Evolutionary conservation across 495 filamentous ascomycete genomes (phyloP).

Genomic region (Xylaria scruposa): DNA sequence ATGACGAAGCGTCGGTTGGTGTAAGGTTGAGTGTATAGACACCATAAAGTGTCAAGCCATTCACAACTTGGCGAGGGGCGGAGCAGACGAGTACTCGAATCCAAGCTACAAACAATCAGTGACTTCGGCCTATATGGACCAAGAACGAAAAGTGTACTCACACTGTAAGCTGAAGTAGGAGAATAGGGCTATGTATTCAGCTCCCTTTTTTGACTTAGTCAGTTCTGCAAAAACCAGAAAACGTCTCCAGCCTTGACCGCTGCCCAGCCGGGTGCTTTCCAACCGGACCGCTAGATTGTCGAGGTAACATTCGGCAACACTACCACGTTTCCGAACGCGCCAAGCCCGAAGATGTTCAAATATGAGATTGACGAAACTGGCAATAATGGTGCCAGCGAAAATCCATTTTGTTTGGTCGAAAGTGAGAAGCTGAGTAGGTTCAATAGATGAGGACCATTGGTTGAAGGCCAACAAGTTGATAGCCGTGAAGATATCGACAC

Average conservation of each 20-base stretch:
- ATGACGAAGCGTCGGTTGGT: slow-evolving; percentile 56
- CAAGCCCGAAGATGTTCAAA: slow-evolving; percentile 80
- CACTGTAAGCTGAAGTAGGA: slow-evolving; percentile 94
- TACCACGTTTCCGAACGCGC: slow-evolving; percentile 78
- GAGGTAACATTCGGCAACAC: slow-evolving; percentile 89
- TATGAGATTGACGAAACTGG: slow-evolving; percentile 77
- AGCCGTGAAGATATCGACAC: slow-evolving; percentile 89
- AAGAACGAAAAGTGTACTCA: slow-evolving; percentile 45
- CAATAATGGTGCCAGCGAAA: slow-evolving; percentile 85
- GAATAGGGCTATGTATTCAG: slow-evolving; percentile 90
- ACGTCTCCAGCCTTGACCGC: slow-evolving; percentile 74
- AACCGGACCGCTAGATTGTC: slow-evolving; percentile 82
- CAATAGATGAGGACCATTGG: slow-evolving; percentile 64
- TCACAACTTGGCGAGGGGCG: slow-evolving; percentile 88
- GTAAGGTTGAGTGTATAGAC: slow-evolving; percentile 69
- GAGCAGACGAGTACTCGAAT: slow-evolving; percentile 86
- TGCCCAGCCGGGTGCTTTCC: slow-evolving; percentile 75
- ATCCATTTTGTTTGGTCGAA: slow-evolving; percentile 84
- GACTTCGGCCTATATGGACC: slow-evolving; percentile 35
- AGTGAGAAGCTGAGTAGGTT: slow-evolving; percentile 54
- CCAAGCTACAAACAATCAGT: slow-evolving; percentile 61
- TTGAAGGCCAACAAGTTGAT: slow-evolving; percentile 87
- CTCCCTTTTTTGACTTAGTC: slow-evolving; percentile 88
- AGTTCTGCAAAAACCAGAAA: slow-evolving; percentile 93
- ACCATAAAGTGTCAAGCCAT: slow-evolving; percentile 84